phyloP scores from a whole-genome alignment of 208 protist genomes.

The Trichomonas tenax region DNA sequence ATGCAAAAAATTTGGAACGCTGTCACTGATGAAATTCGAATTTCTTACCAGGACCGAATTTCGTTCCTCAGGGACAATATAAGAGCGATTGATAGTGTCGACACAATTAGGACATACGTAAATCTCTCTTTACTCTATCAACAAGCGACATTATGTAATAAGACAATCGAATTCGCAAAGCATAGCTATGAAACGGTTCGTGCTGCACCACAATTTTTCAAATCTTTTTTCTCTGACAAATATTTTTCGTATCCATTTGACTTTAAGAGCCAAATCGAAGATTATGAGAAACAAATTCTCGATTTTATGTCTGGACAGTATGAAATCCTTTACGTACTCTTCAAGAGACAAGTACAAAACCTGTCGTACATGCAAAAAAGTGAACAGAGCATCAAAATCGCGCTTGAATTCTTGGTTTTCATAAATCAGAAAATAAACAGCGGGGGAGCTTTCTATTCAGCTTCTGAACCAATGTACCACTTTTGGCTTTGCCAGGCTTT shows the following conservation, averaged over 20 bases:
- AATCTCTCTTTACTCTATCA: not conserved
- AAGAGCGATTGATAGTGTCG: not conserved
- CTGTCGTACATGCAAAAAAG: not conserved
- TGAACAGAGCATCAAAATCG: not conserved
- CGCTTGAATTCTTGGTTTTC: not conserved
- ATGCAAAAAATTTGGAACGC: not conserved
- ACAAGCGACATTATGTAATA: not conserved
- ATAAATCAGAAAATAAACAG: not conserved
- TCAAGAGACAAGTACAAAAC: not conserved
- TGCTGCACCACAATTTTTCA: not conserved
- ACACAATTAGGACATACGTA: not conserved
- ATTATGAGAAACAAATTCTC: not conserved
- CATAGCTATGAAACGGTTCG: not conserved
- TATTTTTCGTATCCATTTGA: not conserved
- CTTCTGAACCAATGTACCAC: not conserved
- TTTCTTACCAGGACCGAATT: not conserved
- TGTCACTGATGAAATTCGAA: not conserved
- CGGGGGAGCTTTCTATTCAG: not conserved
- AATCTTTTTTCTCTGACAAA: not conserved
- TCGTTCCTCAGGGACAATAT: not conserved
- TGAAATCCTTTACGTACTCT: not conserved
- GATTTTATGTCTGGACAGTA: not conserved
- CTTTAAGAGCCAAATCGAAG: not conserved
- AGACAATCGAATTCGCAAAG: not conserved
- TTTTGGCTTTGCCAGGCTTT: not conserved